Base-by-base conservation (phyloP, 306 rosid genomes). In the Prunus fruticosa region DNA sequence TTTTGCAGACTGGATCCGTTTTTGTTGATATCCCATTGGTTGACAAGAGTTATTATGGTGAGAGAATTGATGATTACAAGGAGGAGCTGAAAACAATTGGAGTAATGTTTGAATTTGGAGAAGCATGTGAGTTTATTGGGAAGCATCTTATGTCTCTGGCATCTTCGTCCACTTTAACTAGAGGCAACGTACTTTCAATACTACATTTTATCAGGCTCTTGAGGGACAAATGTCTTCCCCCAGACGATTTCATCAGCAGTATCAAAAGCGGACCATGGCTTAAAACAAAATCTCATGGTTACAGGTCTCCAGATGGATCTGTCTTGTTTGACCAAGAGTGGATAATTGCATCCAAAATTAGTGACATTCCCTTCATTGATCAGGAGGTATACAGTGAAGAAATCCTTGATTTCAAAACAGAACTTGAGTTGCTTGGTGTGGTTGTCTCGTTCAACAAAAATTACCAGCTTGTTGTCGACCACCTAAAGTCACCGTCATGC, bases 11-110 rank as follows among this genome's bases (percentile, higher is more conserved):
- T 41, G 91, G 86, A 54, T 89, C 90, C 2, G 68, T 49, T 46
- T 88, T 87, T 72, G 94, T 87, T 14, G 96, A 93, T 69, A 87
- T 93, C 53, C 91, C 96, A 10, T 72, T 88, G 67, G 64, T 93
- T 71, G 94, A 93, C 63, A 49, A 28, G 43, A 65, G 8, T 8
- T 90, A 72, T 78, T 90, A 93, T 63, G 96, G 85, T 3, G 16
- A 72, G 3, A 50, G 8, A 75, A 75, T 93, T 72, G 76, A 46
- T 10, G 76, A 53, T 18, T 93, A 89, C 57, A 19, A 72, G 73
- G 92, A 81, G 46, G 97, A 87, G 86, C 80, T 93, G 20, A 84
- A 84, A 65, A 76, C 73, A 41, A 11, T 89, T 72, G 96, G 96
- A 56, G 94, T 93, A 51, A 87, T 87, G 96, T 82, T 82, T 66